A percentile compares a stretch with the other conserved stretches of the same genome.
phyloP scores from a whole-genome alignment of 1,284 basidiomycete species.

The Boletus hoseneyae region DNA sequence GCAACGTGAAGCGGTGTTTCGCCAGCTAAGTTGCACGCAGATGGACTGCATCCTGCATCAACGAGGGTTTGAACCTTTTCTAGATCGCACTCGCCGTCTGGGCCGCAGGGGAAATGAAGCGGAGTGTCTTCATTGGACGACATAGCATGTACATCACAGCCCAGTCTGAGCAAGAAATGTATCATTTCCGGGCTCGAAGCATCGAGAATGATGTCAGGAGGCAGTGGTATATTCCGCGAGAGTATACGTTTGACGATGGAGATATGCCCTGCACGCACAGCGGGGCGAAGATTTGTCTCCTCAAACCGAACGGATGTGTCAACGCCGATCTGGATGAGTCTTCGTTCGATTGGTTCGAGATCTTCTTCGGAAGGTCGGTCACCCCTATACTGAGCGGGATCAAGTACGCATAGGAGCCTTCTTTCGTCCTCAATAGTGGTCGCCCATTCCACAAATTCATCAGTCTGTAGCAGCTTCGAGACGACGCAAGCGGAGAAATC shows the following conservation, averaged over 20 bases:
- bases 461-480: constrained; percentile 10
- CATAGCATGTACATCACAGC: not conserved
- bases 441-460: constrained; percentile 15
- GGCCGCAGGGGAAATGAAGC: not conserved
- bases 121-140: constrained; percentile 1
- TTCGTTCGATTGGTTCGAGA: too few species aligned
- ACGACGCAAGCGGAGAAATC: not conserved
- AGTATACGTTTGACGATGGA: not conserved
- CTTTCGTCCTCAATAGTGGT: too few species aligned
- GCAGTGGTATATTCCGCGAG: not conserved
- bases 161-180: constrained; percentile 1
- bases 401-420: too few species aligned
- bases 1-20: constrained; percentile 9
- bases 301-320: too few species aligned
- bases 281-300: not conserved
- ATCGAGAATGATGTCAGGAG: constrained; percentile 10
- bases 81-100: not conserved
- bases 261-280: constrained; percentile 5
- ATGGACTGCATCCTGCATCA: constrained; percentile 9
- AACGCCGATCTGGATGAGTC: too few species aligned
- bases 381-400: too few species aligned
- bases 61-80: not conserved
- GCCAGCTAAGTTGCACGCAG: not conserved
- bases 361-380: too few species aligned
- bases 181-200: constrained; percentile 2